A percentile compares a stretch with the other conserved stretches of the same genome.
Conservation (phyloP, 345 rosid species). For the Citrus trifoliata region DNA sequence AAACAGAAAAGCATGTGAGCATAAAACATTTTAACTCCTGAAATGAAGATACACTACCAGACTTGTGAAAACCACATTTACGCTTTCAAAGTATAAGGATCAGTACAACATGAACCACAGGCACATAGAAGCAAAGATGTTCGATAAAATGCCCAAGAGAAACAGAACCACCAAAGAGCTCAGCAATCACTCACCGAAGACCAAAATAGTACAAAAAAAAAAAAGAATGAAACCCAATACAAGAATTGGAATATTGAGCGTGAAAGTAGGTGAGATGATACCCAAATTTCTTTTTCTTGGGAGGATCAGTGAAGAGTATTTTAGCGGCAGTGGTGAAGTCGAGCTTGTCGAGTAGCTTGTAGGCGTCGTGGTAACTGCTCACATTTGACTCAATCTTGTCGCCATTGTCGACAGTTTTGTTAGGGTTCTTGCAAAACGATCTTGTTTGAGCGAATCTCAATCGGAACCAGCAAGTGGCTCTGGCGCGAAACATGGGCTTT, state of each 20-base stretch:
- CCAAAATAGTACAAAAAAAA: background rate
- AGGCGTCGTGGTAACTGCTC: conserved; percentile 49
- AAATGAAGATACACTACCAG: background rate
- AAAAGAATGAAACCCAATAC: background rate
- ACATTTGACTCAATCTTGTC: conserved; percentile 40
- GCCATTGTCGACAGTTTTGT: conserved; percentile 20
- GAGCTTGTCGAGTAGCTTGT: conserved; percentile 64
- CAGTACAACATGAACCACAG: too few species aligned
- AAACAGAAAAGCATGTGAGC: conserved; percentile 25
- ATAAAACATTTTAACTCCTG: background rate
- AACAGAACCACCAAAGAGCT: background rate
- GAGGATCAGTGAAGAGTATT: conserved; percentile 65
- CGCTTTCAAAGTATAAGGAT: too few species aligned
- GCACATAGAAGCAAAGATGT: background rate
- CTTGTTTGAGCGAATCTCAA: conserved; percentile 17
- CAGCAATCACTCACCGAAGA: background rate
- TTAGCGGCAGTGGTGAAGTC: conserved; percentile 76
- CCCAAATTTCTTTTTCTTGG: conserved; percentile 78
- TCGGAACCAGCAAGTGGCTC: conserved; percentile 25
- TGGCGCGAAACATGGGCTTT: conserved; percentile 44
- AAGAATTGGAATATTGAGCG: background rate
- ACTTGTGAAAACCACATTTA: background rate
- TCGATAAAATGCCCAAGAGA: conserved; percentile 31
- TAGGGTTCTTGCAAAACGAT: conserved; percentile 25
- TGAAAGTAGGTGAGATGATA: conserved; percentile 22